Conservation (phyloP, 805 yeast genomes). For the Saccharomycopsis sp. region DNA sequence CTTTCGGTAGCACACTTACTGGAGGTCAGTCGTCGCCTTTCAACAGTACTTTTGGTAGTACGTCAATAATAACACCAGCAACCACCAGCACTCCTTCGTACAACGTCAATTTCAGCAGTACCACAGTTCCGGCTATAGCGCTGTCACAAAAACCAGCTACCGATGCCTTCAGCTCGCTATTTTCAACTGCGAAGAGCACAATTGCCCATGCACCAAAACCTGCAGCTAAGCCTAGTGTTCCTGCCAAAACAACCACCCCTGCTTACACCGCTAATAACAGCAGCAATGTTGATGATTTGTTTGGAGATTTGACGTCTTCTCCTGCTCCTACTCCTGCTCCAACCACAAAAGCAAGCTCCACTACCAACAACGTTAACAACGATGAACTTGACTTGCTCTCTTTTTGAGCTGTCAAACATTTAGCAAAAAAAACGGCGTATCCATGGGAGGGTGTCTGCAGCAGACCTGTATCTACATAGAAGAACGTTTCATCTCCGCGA, state of each 20-base stretch:
- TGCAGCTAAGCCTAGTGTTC: background rate
- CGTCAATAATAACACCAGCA: slow-evolving; percentile 21
- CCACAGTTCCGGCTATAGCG: slow-evolving; percentile 32
- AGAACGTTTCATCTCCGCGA: no score
- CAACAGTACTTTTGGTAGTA: slow-evolving; percentile 18
- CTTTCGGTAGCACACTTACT: slow-evolving; percentile 12
- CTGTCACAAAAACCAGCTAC: slow-evolving; percentile 33
- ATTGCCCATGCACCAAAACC: slow-evolving; percentile 1
- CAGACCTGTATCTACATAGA: no score
- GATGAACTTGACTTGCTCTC: slow-evolving; percentile 19
- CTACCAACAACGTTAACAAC: background rate
- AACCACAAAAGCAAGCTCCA: background rate
- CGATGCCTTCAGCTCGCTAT: slow-evolving; percentile 70
- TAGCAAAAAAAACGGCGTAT: no score
- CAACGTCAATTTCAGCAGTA: slow-evolving; percentile 15
- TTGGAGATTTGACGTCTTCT: slow-evolving; percentile 14
- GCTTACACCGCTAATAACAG: background rate
- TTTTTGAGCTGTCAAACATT: slow-evolving; percentile 6
- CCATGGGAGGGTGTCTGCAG: no score
- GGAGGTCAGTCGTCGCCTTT: background rate
- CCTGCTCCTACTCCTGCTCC: background rate
- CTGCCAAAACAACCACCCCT: background rate
- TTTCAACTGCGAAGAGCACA: slow-evolving; percentile 56
- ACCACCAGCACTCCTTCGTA: slow-evolving; percentile 3
- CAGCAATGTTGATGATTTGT: slow-evolving; percentile 7